phyloP scores from a whole-genome alignment of 345 rosid genomes.

The Lenwebbia sp. region DNA sequence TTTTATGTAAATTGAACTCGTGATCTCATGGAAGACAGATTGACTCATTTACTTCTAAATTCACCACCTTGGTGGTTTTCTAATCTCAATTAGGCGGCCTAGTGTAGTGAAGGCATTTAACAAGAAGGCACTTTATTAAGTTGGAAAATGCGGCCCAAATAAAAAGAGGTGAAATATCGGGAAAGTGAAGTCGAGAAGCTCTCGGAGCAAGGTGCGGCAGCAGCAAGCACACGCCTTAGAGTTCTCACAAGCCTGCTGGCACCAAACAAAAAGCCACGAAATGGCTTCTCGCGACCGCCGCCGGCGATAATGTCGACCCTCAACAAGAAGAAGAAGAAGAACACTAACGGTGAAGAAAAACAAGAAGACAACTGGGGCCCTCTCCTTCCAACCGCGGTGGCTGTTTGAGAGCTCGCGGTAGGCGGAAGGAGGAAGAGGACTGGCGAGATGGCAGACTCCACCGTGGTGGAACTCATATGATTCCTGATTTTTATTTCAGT shows the following conservation, averaged over 20 bases:
- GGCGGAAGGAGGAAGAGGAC: constrained; percentile 12
- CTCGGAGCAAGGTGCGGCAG: neutral
- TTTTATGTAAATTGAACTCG: neutral
- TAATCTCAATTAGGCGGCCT: neutral
- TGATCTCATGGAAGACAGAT: neutral
- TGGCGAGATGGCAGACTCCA: constrained; percentile 16
- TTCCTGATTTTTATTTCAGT: too few relatives aligned
- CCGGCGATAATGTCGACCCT: neutral
- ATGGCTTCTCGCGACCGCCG: neutral
- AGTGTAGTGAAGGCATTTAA: neutral
- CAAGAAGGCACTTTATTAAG: neutral
- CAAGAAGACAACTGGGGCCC: constrained; percentile 9
- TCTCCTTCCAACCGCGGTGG: constrained; percentile 80
- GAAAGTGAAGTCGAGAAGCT: neutral
- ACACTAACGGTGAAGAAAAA: neutral
- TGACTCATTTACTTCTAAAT: neutral
- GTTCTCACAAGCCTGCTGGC: neutral
- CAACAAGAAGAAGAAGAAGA: neutral
- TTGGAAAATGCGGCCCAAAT: neutral
- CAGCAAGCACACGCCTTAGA: neutral
- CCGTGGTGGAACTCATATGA: too few relatives aligned
- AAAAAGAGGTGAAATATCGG: neutral
- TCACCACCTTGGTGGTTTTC: neutral
- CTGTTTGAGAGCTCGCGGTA: constrained; percentile 5
- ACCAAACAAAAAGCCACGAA: neutral